phyloP scores from a whole-genome alignment of 2,329 filamentous ascomycete species.

The Trichoderma koningiopsis region DNA sequence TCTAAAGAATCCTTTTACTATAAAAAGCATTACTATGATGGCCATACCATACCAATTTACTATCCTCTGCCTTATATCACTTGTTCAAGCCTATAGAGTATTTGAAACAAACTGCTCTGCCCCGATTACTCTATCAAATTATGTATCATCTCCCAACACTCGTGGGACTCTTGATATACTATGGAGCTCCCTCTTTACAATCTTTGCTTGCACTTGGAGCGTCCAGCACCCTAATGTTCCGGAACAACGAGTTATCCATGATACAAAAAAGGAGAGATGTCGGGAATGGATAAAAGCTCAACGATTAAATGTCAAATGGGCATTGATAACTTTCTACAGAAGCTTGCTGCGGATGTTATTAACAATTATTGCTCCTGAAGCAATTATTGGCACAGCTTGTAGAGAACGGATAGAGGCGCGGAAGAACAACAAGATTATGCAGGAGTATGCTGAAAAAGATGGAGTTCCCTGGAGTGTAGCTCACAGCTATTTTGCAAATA shows the following conservation, averaged over 20 bases:
- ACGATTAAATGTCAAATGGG: no score
- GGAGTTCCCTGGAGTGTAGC: no score
- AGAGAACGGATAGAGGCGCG: not conserved
- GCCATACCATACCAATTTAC: fast-evolving
- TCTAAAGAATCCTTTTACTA: not conserved
- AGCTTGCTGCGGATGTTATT: no score
- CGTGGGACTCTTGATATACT: conserved; percentile 1
- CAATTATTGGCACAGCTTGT: no score
- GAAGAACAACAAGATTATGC: fast-evolving
- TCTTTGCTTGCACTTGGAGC: not conserved
- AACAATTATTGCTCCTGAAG: no score
- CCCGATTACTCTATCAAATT: not conserved
- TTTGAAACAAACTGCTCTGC: not conserved
- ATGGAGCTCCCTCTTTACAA: conserved; percentile 8
- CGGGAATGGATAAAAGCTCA: no score
- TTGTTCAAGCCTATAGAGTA: not conserved
- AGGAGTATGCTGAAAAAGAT: no score
- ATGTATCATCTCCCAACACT: not conserved
- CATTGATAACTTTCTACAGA: no score
- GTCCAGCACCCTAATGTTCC: conserved; percentile 1
- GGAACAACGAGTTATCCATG: no score
- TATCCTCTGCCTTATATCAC: not conserved
- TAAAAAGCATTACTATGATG: not conserved
- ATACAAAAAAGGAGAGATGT: no score
- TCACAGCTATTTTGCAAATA: conserved; percentile 11